Conservation (phyloP, 1,284 basidiomycete species). For the Cystobasidium slooffiae region DNA sequence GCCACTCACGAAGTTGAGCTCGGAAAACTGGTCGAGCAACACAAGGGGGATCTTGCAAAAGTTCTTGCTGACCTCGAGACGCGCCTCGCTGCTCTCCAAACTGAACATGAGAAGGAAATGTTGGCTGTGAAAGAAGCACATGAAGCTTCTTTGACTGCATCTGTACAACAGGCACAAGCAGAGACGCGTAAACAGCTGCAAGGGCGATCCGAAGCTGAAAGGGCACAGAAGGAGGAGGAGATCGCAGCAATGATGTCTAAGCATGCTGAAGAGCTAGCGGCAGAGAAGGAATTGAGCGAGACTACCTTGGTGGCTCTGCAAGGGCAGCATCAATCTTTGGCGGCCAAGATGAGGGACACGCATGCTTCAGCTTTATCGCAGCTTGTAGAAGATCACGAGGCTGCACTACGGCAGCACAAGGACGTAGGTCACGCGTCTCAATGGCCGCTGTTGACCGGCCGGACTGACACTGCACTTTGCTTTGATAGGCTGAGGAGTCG, state of each 20-base stretch:
- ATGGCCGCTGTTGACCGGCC: not conserved
- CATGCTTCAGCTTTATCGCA: constrained; percentile 21
- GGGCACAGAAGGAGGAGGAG: constrained; percentile 14
- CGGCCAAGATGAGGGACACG: constrained; percentile 4
- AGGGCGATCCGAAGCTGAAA: not conserved
- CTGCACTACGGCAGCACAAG: not conserved
- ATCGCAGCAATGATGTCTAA: not conserved
- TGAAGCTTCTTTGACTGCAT: not conserved
- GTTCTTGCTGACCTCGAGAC: constrained; percentile 1
- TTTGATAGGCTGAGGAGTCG: too few species aligned
- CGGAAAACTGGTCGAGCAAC: constrained; percentile 17
- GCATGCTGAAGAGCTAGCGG: constrained; percentile 9
- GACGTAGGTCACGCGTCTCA: not conserved
- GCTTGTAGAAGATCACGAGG: constrained; percentile 13
- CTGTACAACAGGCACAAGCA: not conserved
- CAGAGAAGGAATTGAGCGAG: constrained; percentile 9
- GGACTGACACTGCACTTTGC: not conserved
- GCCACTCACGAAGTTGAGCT: constrained; percentile 41
- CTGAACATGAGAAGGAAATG: constrained; percentile 12
- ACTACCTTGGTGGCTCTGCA: constrained; percentile 17
- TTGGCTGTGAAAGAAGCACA: not conserved
- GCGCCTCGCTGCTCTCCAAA: not conserved
- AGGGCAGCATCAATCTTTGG: constrained; percentile 1
- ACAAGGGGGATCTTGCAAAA: constrained; percentile 8
- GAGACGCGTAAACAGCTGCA: not conserved